Evolutionary conservation across 2,329 filamentous ascomycete species (phyloP), one percentile per base, ranked within the genome.

Genomic region (Periconia macrospinosa): DNA sequence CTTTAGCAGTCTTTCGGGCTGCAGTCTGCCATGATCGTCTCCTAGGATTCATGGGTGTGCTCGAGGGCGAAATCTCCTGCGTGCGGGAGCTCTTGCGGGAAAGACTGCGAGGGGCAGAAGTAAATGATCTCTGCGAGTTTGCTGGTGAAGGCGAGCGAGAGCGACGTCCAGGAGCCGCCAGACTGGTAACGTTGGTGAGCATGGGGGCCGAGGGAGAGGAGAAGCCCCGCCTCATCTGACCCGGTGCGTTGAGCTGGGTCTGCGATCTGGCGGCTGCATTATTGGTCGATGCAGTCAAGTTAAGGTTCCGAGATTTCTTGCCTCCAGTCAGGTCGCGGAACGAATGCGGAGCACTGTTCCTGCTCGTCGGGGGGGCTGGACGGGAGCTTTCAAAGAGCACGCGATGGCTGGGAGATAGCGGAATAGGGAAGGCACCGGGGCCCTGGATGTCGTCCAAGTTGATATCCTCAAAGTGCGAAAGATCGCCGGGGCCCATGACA

Each of bases 381-480:
- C 61, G 62, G 9, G 65, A 54, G 48, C 65, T 65, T 55, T 72
- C 69, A 47, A 63, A 72, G 50, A 72, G 54, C 43, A 70, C 53
- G 47, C 67, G 69, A 45, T 68, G 67, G 30, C 66, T 66, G 20
- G 63, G 55, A 46, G 63, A 61, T 15, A 49, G 30, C 27, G 69
- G 59, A 50, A 69, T 54, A 44, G 83, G 83, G 35, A 83, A 82
- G 57, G 79, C 62, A n/a, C 59, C 49, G 11, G 71, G 68, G 40
- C 65, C 80, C 23, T 75, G 65, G 57, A 92, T 87, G 63, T 90
- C 87, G 55, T 92, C 88, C 30, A 97, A 84, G 13, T 89, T 91
- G 70, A 97, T 96, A 60, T 97, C 93, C 72, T 97, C 93, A 66
- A 97, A 97, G 72, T 97, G 87, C 59, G 86, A 86, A 53, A 88